Evolutionary conservation across 2,329 filamentous ascomycete species (phyloP), one percentile per base, ranked within the genome.

Genomic region (Aspergillus sp.): DNA sequence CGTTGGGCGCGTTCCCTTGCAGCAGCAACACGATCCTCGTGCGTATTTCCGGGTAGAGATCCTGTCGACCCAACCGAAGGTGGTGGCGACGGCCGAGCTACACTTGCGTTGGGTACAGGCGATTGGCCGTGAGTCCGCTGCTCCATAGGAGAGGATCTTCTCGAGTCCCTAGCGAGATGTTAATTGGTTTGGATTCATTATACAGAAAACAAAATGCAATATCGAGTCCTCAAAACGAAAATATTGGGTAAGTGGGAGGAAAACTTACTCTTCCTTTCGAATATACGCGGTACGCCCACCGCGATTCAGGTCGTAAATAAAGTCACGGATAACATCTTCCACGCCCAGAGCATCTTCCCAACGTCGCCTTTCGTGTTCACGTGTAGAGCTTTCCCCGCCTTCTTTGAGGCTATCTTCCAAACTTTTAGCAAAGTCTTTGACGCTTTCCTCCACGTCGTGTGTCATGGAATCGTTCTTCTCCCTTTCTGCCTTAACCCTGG

Each of bases 381-480:
- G 90, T 3, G 87, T 86, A 40, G 87, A 88, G 66, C 88, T 89
- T 61, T 89, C 85, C 42, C 82, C 84, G 42, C 88, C 90, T 56
- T 96, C 91, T 71, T 95, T 95, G 24, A 99, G 84, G 68, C 81
- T 92, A 65, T 95, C 89, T 71, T 98, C 93, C 50, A 99, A 86
- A 61, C 91, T 87, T 46, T 83, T 86, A 51, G 90, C 86, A 70
- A 96, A 97, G 55, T 96, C 93, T 27, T 88, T 88, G 46, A 98
- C 93, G 68, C 93, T 96, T 44, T 98, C 95, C 72, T 99, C 95
- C 2, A 99, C 93, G 75, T 99, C 95, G 54, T 87, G 87, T 22
- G 96, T 93, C 93, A 99, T 97, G 57, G 89, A 87, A 75, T 99
- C 95, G 67, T 98, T 96, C 67, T 91, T 90, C 72, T 98, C 93